Evolutionary conservation across 371 early-diverging fungal genomes (phyloP).

Genomic region (Apophysomyces trapeziformis): DNA sequence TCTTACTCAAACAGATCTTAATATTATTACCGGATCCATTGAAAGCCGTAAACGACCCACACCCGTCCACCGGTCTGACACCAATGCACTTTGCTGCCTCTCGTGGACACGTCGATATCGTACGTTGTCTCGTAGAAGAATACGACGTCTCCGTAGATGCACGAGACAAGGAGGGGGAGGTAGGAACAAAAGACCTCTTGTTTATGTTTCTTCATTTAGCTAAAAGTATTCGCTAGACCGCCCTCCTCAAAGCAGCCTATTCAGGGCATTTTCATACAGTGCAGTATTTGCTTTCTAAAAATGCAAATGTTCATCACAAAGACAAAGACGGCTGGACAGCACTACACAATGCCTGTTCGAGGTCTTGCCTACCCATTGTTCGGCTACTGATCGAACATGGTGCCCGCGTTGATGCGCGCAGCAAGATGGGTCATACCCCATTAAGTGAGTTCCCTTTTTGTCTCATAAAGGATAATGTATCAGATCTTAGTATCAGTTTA

Average conservation of each 20-base stretch:
- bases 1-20: constrained; percentile 25
- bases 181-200: constrained; percentile 20
- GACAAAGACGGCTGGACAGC: constrained; percentile 87
- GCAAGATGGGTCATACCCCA: constrained; percentile 74
- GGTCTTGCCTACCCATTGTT: constrained; percentile 62
- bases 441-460: constrained; percentile 58
- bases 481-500: not conserved
- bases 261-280: constrained; percentile 68
- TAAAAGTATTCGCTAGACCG: constrained; percentile 57
- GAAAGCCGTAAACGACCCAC: constrained; percentile 35
- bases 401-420: constrained; percentile 63
- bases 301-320: constrained; percentile 62
- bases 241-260: constrained; percentile 78
- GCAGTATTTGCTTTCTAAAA: constrained; percentile 56
- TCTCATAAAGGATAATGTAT: not conserved
- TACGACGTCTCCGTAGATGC: constrained; percentile 66
- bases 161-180: constrained; percentile 74
- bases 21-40: constrained; percentile 24
- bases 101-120: constrained; percentile 65
- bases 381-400: constrained; percentile 57
- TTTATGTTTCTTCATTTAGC: not conserved
- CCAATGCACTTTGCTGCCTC: constrained; percentile 76
- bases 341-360: constrained; percentile 75
- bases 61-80: constrained; percentile 61
- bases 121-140: constrained; percentile 61